Conservation (phyloP, 345 rosid genomes). For the Clausena lansium region DNA sequence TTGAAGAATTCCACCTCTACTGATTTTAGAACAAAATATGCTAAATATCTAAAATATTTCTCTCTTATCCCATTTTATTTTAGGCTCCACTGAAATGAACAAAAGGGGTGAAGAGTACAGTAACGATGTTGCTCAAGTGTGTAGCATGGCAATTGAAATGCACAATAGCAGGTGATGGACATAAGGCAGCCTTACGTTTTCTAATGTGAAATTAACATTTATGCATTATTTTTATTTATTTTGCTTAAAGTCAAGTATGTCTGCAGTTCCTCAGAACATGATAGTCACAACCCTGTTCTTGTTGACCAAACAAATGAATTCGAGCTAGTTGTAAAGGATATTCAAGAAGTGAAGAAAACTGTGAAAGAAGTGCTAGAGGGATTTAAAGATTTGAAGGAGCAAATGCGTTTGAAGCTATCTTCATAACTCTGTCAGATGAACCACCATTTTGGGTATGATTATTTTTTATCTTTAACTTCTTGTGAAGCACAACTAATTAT, state of each 20-base stretch:
- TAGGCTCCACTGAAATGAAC: neutral
- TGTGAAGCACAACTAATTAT: neutral
- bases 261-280: neutral
- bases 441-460: neutral
- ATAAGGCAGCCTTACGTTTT: neutral
- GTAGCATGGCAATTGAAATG: neutral
- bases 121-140: neutral
- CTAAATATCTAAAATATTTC: neutral
- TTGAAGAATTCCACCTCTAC: neutral
- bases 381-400: neutral
- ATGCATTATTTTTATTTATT: neutral
- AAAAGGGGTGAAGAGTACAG: neutral
- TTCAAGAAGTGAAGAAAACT: neutral
- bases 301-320: neutral
- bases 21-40: neutral
- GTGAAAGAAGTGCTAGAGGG: neutral
- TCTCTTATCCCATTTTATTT: neutral
- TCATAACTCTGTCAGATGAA: neutral
- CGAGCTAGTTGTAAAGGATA: neutral
- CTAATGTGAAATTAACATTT: neutral
- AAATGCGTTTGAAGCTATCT: neutral
- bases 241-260: neutral
- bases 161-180: constrained; percentile 1
- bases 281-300: neutral
- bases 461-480: neutral